Conservation (phyloP, 805 yeast genomes). For the Wickerhamiella galacta region DNA sequence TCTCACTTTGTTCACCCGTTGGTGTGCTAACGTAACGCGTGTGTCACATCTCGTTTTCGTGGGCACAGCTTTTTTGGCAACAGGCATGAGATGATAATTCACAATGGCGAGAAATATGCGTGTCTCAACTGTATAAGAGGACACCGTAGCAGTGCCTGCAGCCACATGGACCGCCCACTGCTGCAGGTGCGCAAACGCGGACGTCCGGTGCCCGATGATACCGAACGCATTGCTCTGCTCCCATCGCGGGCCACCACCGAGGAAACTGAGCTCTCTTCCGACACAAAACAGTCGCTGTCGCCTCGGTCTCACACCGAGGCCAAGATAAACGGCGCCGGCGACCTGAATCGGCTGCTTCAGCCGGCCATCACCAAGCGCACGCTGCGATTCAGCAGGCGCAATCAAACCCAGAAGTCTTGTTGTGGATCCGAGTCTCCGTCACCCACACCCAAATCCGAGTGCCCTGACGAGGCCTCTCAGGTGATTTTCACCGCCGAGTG, state of each 20-base stretch:
- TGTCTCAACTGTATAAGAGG: constrained; percentile 60
- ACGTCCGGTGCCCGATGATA: constrained; percentile 49
- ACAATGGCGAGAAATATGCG: constrained; percentile 13
- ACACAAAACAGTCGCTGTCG: background rate
- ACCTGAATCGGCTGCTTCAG: too few relatives aligned
- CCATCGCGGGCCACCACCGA: background rate
- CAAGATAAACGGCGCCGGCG: too few relatives aligned
- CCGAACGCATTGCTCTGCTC: constrained; percentile 36
- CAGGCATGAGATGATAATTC: constrained; percentile 8
- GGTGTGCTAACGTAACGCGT: background rate
- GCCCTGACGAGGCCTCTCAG: background rate
- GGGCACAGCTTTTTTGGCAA: too few relatives aligned
- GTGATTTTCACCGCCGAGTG: constrained; percentile 12
- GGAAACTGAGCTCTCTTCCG: background rate
- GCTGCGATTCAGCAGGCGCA: too few relatives aligned
- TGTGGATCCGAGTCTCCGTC: too few relatives aligned
- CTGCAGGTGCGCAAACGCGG: constrained; percentile 85
- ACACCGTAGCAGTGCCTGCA: constrained; percentile 76
- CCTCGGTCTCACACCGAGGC: too few relatives aligned
- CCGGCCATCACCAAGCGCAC: too few relatives aligned
- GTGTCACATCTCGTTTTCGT: background rate
- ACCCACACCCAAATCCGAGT: too few relatives aligned
- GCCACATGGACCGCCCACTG: constrained; percentile 62
- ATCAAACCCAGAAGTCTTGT: too few relatives aligned
- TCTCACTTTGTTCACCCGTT: too few relatives aligned